Base-by-base conservation (phyloP, 129 eudicot genomes). In the Gnaphalium uliginosum region DNA sequence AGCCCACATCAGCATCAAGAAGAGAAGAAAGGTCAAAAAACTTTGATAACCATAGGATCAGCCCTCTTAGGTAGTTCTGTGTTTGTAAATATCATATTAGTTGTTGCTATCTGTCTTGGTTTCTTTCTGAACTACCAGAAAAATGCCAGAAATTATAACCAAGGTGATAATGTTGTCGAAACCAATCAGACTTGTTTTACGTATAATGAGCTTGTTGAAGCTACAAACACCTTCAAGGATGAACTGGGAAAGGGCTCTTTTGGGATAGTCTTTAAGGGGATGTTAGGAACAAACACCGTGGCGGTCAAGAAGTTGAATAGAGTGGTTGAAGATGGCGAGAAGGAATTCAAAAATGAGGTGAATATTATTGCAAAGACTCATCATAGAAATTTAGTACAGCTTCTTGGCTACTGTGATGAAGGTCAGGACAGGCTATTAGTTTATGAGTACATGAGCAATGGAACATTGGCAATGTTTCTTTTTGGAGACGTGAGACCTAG, bases 341-440 rank as follows among this genome's bases (percentile, higher is more conserved):
- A 65, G 68, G 86, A 82, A 69, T 89, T 87, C 54, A 29, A 48
- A 78, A 64, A 83, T 0, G 96, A 89, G 72, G 88, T 89, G 1
- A 61, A 74, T 43, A 35, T 60, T 0, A 86, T 86, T 39, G 81
- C 83, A 23, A 71, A 9, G 37, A 86, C 96, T 1, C 81, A 86
- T 78, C 88, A 87, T 66, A 85, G 79, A 69, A 89, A 89, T 60
- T 59, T 89, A 71, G 93, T 90, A 22, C 76, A 82, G 8, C 82
- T 85, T 9, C 56, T 87, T 23, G 88, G 88, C 11, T 85, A 78
- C 65, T 85, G 92, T 71, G 78, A 78, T 10, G 88, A 87, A 4
- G 88, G 73, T 51, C 83, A 67, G 50, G 53, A 89, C 0, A 75
- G 86, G 6, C 60, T 81, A 25, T 62, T 86, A 25, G 73, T 89